These are phyloP conservation scores for Sporobolomyces pararoseus DNA, from an alignment of 768 basidiomycete genomes.

Conservation along the genomic window DNA sequence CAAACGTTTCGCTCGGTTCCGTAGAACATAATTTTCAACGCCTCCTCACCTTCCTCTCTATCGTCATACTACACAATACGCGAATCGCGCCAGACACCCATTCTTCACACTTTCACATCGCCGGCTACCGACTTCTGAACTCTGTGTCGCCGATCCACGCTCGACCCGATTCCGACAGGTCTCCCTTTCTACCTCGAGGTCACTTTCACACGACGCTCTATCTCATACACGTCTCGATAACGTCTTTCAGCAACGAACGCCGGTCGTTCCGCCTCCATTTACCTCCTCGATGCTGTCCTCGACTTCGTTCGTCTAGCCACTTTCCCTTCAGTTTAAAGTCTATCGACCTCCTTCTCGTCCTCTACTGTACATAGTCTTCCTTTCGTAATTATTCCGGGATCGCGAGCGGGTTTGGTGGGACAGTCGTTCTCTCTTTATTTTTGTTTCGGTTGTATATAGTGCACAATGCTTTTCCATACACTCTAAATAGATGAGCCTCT, in stretches of 20 bases:
- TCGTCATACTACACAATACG: not conserved
- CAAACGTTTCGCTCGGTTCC: not conserved
- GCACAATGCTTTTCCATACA: no score
- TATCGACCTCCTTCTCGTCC: not conserved
- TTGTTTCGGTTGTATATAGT: no score
- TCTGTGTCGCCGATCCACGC: slow-evolving; percentile 4
- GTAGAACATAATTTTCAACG: not conserved
- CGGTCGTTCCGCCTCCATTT: no score
- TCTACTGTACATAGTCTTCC: no score
- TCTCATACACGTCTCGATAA: slow-evolving; percentile 5
- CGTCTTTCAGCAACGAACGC: not conserved
- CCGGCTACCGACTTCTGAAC: slow-evolving; percentile 1
- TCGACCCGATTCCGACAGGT: slow-evolving; percentile 15
- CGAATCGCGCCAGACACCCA: not conserved
- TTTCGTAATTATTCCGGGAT: no score
- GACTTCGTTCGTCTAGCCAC: no score
- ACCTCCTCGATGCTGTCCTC: not conserved
- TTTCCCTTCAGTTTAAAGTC: not conserved
- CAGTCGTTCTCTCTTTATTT: no score
- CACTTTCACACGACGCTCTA: not conserved
- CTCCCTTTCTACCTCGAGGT: not conserved
- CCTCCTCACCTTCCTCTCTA: not conserved
- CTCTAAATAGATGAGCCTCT: no score
- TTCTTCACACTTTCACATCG: not conserved
- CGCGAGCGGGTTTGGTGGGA: no score